These are phyloP conservation scores for Rhodofomes roseus DNA, from an alignment of 1,284 basidiomycete genomes.

Conservation along the genomic window DNA sequence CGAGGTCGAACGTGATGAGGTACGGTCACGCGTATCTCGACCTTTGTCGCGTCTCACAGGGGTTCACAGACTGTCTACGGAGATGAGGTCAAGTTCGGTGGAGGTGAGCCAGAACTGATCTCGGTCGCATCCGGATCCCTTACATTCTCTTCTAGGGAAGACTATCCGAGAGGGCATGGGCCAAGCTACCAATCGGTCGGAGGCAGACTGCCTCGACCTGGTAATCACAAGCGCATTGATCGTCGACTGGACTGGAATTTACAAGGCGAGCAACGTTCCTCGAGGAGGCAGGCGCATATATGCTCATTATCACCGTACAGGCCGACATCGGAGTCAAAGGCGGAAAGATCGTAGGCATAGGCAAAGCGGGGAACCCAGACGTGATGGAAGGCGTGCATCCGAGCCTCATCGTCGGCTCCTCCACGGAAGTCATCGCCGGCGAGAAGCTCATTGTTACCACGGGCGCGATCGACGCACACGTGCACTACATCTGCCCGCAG, in stretches of 20 bases:
- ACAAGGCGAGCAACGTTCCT: conserved; percentile 58
- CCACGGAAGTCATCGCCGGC: conserved; percentile 92
- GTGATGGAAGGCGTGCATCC: conserved; percentile 83
- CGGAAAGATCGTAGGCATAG: conserved; percentile 84
- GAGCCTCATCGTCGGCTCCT: conserved; percentile 78
- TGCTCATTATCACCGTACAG: conserved; percentile 34
- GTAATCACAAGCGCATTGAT: conserved; percentile 96
- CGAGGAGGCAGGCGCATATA: not conserved
- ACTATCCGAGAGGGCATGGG: conserved; percentile 96
- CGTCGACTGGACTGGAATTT: conserved; percentile 93
- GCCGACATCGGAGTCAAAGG: conserved; percentile 96
- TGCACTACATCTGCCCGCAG: conserved; percentile 94
- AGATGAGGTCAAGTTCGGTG: conserved; percentile 98
- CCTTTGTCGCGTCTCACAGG: not conserved
- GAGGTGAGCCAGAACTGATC: conserved; percentile 52
- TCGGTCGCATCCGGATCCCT: not conserved
- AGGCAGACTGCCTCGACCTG: conserved; percentile 77
- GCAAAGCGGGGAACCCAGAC: conserved; percentile 97
- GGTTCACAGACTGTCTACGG: conserved; percentile 69
- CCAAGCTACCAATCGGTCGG: conserved; percentile 76
- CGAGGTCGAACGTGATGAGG: conserved; percentile 88
- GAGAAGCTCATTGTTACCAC: conserved; percentile 94
- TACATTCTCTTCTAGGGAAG: conserved; percentile 57
- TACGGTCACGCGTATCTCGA: conserved; percentile 24
- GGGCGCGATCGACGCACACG: conserved; percentile 89